These are phyloP conservation scores for Hericium erinaceus DNA, from an alignment of 768 basidiomycete genomes.

Conservation along the genomic window DNA sequence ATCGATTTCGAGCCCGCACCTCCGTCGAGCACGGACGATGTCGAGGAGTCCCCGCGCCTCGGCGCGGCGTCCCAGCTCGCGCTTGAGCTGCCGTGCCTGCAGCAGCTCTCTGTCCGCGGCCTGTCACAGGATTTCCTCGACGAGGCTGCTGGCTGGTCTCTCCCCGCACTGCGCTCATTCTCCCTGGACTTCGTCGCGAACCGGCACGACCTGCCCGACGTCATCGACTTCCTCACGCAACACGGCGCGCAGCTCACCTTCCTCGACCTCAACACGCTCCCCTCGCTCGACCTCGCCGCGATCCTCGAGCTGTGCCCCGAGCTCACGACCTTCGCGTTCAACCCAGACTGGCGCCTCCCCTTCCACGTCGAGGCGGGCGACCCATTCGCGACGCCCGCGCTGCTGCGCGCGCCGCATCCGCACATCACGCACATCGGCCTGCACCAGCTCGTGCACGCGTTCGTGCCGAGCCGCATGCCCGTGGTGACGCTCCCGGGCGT, in stretches of 20 bases:
- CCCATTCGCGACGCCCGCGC: neutral
- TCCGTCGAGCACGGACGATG: neutral
- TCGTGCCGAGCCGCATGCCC: conserved; percentile 39
- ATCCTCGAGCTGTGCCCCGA: conserved; percentile 58
- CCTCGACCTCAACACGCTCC: conserved; percentile 58
- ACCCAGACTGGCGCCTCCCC: conserved; percentile 60
- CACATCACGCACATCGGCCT: conserved; percentile 56
- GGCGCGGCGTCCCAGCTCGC: conserved; percentile 53
- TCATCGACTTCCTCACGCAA: conserved; percentile 44
- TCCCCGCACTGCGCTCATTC: conserved; percentile 51
- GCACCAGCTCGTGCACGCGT: conserved; percentile 60
- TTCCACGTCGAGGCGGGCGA: conserved; percentile 15
- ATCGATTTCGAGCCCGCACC: conserved; percentile 34
- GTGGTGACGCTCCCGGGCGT: conserved; percentile 28
- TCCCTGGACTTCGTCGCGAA: conserved; percentile 43
- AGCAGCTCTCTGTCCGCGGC: conserved; percentile 56
- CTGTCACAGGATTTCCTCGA: conserved; percentile 59
- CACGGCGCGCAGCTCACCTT: conserved; percentile 52
- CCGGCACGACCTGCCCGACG: conserved; percentile 46
- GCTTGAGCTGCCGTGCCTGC: conserved; percentile 43
- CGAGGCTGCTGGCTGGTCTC: conserved; percentile 55
- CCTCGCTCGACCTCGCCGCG: conserved; percentile 43
- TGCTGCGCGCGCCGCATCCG: conserved; percentile 40
- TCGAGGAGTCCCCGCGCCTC: conserved; percentile 37
- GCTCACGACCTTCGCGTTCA: conserved; percentile 59